Evolutionary conservation across 2,329 filamentous ascomycete genomes (phyloP), one percentile per base, ranked within the genome.

Genomic region (Colletotrichum costaricense): DNA sequence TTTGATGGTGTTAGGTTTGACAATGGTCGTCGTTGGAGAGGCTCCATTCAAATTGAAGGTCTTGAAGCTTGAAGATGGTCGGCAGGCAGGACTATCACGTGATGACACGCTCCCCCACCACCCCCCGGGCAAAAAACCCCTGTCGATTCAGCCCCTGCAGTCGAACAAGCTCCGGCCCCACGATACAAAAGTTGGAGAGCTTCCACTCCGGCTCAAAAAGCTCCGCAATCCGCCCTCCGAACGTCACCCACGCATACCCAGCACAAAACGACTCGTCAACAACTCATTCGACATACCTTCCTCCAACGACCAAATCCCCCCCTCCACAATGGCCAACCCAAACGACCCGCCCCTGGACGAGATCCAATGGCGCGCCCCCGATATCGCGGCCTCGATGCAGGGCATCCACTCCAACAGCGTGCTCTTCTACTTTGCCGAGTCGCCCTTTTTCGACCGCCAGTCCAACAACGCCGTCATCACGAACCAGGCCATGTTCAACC

Each of bases 381-480:
- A 81, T 62, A 83, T 85, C 56, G 83, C 87, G 58, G 83, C 85
- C 62, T 80, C 82, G 58, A 88, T 90, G 84, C 87, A 86, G 74
- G 88, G 90, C 79, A 86, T 93, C 64, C 91, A 93, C 81, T 89
- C 86, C 76, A 93, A 93, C 80, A 88, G 87, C 58, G 86, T 93
- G 73, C 88, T 93, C 72, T 91, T 89, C 83, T 93, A 93, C 83
- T 93, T 93, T 76, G 88, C 90, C 76, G 84, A 88, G 74, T 93
- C 91, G 73, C 91, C 91, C 28, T 93, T 92, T 82, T 93, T 90
- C 82, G 91, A 93, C 81, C 86, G 83, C 73, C 92, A 90, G 2
- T 92, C 90, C 76, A 93, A 93, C 80, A 93, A 93, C 80, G 89
- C 88, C 75, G 85, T 92, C 46, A 84, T 93, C 52, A 88, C 87